A percentile compares a stretch with the other conserved stretches of the same genome.
Conservation (phyloP, 2,329 filamentous ascomycete species). For the Clarireedia hainanense region DNA sequence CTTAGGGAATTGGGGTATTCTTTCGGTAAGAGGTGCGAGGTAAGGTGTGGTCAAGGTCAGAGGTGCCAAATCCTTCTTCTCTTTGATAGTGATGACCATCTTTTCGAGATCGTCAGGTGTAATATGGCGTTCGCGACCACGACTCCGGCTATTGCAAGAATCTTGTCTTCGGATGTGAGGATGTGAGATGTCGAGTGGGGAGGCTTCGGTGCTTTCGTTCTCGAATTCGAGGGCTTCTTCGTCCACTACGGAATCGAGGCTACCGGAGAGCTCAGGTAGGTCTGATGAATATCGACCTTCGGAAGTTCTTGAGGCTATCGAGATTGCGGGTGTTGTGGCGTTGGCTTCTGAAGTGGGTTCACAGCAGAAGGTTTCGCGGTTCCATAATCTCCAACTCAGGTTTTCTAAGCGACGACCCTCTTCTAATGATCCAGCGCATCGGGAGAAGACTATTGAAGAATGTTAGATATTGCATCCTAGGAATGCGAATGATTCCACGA, state of each 20-base stretch:
- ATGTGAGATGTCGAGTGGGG: conserved; percentile 46
- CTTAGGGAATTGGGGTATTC: not conserved
- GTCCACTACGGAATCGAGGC: conserved; percentile 66
- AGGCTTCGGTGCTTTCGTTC: conserved; percentile 36
- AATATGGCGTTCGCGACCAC: conserved; percentile 76
- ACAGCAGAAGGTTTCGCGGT: conserved; percentile 85
- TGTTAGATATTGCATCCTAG: not conserved
- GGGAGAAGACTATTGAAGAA: conserved; percentile 66
- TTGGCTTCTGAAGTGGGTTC: conserved; percentile 51
- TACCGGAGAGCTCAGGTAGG: conserved; percentile 67
- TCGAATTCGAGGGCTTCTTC: conserved; percentile 56
- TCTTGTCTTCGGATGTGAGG: conserved; percentile 65
- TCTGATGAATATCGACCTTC: conserved; percentile 40
- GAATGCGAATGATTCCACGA: conserved; percentile 6
- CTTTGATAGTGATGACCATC: conserved; percentile 87
- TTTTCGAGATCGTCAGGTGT: conserved; percentile 89
- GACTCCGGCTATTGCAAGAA: conserved; percentile 63
- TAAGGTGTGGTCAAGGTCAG: conserved; percentile 35
- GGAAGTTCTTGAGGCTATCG: conserved; percentile 26
- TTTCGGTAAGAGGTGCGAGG: conserved; percentile 32
- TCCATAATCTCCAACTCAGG: conserved; percentile 93
- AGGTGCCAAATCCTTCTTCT: conserved; percentile 63
- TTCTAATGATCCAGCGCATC: conserved; percentile 88
- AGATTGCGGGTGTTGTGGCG: conserved; percentile 34
- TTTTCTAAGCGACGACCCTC: conserved; percentile 91